Percentiles rank a stretch among this genome's conserved stretches.
Evolutionary conservation across 768 basidiomycete species (phyloP).

Genomic region (Tricholoma flavovirens): DNA sequence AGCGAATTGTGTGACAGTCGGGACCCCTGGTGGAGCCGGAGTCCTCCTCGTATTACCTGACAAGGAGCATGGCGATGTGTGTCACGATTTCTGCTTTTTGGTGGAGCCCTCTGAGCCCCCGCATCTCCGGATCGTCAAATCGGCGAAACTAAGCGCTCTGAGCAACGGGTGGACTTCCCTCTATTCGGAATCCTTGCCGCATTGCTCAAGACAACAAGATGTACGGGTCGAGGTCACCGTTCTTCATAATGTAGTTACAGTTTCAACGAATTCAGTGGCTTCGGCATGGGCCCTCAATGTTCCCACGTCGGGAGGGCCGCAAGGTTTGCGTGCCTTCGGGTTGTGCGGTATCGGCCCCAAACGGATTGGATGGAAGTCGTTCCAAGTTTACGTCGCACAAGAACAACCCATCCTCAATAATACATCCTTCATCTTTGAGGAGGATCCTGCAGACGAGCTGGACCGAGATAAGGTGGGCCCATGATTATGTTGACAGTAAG

Average conservation of each 20-base stretch:
- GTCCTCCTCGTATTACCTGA: background rate
- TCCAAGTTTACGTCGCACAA: background rate
- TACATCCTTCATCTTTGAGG: background rate
- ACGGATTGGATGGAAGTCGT: background rate
- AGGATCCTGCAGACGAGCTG: background rate
- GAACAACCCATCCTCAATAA: background rate
- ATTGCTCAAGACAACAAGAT: no score
- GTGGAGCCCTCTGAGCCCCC: background rate
- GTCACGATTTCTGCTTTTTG: background rate
- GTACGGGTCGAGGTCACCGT: no score
- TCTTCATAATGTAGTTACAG: no score
- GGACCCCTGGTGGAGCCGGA: background rate
- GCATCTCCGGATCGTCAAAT: background rate
- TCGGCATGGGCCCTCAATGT: background rate
- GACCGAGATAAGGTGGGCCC: background rate
- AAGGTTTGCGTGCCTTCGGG: background rate
- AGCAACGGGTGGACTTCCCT: no score
- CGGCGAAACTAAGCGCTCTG: no score
- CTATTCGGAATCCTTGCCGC: no score
- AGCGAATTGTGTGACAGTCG: background rate
- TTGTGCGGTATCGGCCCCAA: background rate
- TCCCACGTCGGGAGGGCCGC: background rate
- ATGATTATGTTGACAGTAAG: background rate
- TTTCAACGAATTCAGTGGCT: background rate
- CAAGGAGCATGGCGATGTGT: background rate